Percentiles rank a stretch among this genome's conserved stretches.
These are phyloP conservation scores for Ceratobasidium sp. DNA, from an alignment of 1,284 basidiomycete genomes.

Conservation along the genomic window DNA sequence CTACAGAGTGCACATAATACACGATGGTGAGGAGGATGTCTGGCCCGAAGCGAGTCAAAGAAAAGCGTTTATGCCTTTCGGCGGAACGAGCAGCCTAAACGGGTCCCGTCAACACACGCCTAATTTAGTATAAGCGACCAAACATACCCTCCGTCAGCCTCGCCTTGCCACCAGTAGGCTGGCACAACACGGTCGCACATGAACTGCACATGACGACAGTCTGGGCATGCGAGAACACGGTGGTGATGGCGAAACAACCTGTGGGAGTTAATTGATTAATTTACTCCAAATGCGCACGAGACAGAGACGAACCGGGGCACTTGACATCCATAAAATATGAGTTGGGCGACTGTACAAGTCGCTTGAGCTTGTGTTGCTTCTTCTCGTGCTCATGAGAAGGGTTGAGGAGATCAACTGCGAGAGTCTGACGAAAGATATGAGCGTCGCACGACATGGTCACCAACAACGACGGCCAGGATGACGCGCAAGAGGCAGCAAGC, in stretches of 20 bases:
- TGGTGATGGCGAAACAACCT: constrained; percentile 95
- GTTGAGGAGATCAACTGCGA: constrained; percentile 98
- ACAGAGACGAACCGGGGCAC: constrained; percentile 82
- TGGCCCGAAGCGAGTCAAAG: constrained; percentile 43
- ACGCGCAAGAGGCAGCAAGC: neutral
- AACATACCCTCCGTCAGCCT: constrained; percentile 94
- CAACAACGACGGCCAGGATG: neutral
- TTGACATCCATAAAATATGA: constrained; percentile 99
- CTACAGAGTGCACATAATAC: constrained; percentile 34
- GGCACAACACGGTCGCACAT: constrained; percentile 95
- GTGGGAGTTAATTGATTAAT: constrained; percentile 7
- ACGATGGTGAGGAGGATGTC: constrained; percentile 17
- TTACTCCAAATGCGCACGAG: constrained; percentile 11
- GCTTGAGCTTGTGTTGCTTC: constrained; percentile 98
- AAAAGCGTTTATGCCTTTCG: constrained; percentile 72
- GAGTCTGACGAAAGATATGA: constrained; percentile 67
- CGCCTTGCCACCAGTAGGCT: constrained; percentile 98
- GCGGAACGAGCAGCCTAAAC: constrained; percentile 81
- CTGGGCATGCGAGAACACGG: constrained; percentile 94
- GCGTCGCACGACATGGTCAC: constrained; percentile 3
- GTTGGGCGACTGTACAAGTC: constrained; percentile 96
- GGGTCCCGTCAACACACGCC: neutral
- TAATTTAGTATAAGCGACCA: constrained; percentile 44
- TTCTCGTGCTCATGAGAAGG: constrained; percentile 87
- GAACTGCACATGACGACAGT: constrained; percentile 91